These are phyloP conservation scores for Yarrowia alimentaria DNA, from an alignment of 805 yeast genomes.

Conservation along the genomic window DNA sequence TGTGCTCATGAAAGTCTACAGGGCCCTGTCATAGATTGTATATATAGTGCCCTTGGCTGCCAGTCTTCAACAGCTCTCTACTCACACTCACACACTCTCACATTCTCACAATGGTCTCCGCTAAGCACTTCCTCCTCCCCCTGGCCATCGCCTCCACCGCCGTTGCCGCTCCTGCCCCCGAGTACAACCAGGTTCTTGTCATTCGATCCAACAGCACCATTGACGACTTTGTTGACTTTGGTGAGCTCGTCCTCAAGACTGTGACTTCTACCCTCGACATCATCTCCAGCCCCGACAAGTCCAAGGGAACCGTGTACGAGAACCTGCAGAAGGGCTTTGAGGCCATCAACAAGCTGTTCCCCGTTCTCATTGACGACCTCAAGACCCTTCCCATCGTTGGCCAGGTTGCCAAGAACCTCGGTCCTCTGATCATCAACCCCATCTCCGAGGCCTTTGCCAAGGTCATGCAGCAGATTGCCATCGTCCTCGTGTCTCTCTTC, in stretches of 20 bases:
- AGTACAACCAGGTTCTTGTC: conserved; percentile 2
- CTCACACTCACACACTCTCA: background rate
- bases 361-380: conserved; percentile 16
- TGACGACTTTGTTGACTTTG: conserved; percentile 11
- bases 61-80: background rate
- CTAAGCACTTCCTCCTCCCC: conserved; percentile 17
- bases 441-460: conserved; percentile 20
- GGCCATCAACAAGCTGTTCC: conserved; percentile 12
- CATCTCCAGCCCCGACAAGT: conserved; percentile 10
- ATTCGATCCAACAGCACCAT: conserved; percentile 17
- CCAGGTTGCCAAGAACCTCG: conserved; percentile 7
- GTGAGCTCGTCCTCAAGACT: conserved; percentile 11
- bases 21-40: too few species aligned
- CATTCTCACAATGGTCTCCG: conserved; percentile 10
- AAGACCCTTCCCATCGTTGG: conserved; percentile 22
- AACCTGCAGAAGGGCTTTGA: conserved; percentile 19
- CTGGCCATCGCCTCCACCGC: conserved; percentile 18
- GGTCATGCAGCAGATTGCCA: conserved; percentile 24
- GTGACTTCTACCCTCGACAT: conserved; percentile 14
- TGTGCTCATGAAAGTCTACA: too few species aligned
- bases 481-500: conserved; percentile 4
- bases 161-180: too few species aligned
- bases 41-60: too few species aligned
- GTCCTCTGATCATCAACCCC: conserved; percentile 24
- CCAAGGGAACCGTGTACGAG: conserved; percentile 19